Conservation (phyloP, 192 early-diverging fungal genomes). For the Coemansia sp. region DNA sequence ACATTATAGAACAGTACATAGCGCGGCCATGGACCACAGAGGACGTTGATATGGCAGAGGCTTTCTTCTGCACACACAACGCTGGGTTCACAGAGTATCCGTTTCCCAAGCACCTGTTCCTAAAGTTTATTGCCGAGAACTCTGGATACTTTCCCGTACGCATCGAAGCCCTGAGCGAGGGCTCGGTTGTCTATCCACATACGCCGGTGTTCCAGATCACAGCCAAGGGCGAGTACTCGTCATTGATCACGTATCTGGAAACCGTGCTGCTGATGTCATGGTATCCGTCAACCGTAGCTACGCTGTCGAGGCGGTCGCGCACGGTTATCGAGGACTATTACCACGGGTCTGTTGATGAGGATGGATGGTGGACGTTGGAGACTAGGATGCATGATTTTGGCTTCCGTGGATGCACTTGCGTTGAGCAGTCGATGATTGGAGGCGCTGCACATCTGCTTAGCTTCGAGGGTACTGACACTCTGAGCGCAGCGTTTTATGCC, state of each 20-base stretch:
- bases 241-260: slow-evolving; percentile 81
- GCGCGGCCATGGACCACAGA: slow-evolving; percentile 62
- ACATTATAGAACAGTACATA: slow-evolving; percentile 79
- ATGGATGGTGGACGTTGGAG: slow-evolving; percentile 52
- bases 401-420: slow-evolving; percentile 83
- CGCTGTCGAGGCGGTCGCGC: slow-evolving; percentile 68
- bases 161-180: slow-evolving; percentile 78
- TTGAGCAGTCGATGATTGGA: slow-evolving; percentile 85
- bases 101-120: slow-evolving; percentile 77
- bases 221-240: slow-evolving; percentile 67
- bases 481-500: slow-evolving; percentile 76
- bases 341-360: slow-evolving; percentile 64
- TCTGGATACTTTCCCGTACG: slow-evolving; percentile 84
- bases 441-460: slow-evolving; percentile 83
- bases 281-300: slow-evolving; percentile 88
- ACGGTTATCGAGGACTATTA: slow-evolving; percentile 63
- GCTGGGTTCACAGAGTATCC: slow-evolving; percentile 64
- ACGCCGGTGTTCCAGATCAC: slow-evolving; percentile 82
- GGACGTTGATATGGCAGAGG: slow-evolving; percentile 66
- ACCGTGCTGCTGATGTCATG: slow-evolving; percentile 81
- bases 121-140: slow-evolving; percentile 74
- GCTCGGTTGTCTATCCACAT: slow-evolving; percentile 77
- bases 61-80: slow-evolving; percentile 77
- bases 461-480: slow-evolving; percentile 78
- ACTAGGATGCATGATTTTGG: slow-evolving; percentile 87